Base-by-base conservation (phyloP, 192 early-diverging fungal species). In the Umbelopsis vinacea region DNA sequence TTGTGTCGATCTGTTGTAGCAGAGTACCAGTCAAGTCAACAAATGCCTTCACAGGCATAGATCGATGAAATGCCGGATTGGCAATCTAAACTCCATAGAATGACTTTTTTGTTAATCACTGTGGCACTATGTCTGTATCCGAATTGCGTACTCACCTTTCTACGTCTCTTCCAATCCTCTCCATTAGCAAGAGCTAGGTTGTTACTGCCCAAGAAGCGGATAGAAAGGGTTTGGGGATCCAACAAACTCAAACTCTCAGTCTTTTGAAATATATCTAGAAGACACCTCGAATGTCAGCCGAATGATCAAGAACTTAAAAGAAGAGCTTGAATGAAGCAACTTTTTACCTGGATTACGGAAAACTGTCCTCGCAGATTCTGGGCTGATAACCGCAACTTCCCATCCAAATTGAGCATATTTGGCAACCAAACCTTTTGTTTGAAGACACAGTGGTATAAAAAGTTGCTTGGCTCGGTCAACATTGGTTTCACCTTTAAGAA, bases 121-220 rank as follows among this genome's bases (percentile, higher is more conserved):
- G 29, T 29, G 29, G 1, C 29, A 29, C 3, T 29, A 29, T 29
- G 1, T 29, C 29, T 1, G 29, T 29, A 29, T 2, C 29, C 3
- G 3, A 2, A 29, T 1, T 29, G 3, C 29, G 29, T 29, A 26
- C 57, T 17, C 55, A 77, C 76, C 67, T 69, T 73, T 38, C 77
- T 67, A 6, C 73, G 69, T 45, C 72, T 46, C 43, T 67, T 74
- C 77, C 77, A 78, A 4, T 57, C 47, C 1, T 63, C 46, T 11
- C 77, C 77, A 67, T 71, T 78, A 8, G 55, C 15, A 9, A 70
- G 33, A 7, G 73, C 72, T 22, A 78, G 45, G 55, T 78, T 78
- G 9, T 53, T 23, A 43, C 24, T 29, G 7, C 73, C 73, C 0
- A 74, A 37, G 19, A 69, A 74, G 8, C 70, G 47, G 52, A 38